These are phyloP conservation scores for Leccinum disarticulatum DNA, from an alignment of 768 basidiomycete genomes.

Conservation along the genomic window DNA sequence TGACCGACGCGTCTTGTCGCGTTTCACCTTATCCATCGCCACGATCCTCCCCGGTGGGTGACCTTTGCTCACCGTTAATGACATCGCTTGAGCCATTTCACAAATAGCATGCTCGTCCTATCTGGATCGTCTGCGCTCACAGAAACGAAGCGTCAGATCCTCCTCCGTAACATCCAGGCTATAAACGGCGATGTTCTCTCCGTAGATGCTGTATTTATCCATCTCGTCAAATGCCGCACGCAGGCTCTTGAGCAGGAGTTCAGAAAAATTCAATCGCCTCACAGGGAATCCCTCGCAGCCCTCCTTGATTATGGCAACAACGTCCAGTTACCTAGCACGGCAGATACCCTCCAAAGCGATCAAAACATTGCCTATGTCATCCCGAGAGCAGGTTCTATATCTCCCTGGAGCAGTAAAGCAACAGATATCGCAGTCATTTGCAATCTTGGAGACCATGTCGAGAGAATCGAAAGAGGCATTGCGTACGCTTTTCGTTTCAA, in stretches of 20 bases:
- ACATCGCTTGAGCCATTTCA: background rate
- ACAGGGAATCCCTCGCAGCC: conserved; percentile 56
- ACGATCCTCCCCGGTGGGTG: conserved; percentile 17
- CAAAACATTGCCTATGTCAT: conserved; percentile 65
- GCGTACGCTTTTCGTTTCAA: conserved; percentile 61
- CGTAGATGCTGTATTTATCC: conserved; percentile 83
- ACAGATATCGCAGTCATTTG: conserved; percentile 93
- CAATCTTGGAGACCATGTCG: conserved; percentile 67
- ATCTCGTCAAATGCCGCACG: conserved; percentile 71
- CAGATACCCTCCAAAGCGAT: conserved; percentile 30
- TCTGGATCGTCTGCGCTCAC: conserved; percentile 78
- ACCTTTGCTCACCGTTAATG: background rate
- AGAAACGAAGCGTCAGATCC: conserved; percentile 61
- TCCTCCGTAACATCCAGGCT: conserved; percentile 61
- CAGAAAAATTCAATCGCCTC: conserved; percentile 39
- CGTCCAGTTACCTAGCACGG: conserved; percentile 48
- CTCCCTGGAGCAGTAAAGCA: conserved; percentile 99
- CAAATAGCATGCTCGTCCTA: conserved; percentile 69
- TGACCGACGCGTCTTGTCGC: background rate
- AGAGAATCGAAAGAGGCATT: conserved; percentile 84
- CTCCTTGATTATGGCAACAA: conserved; percentile 88
- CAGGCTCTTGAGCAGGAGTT: conserved; percentile 48
- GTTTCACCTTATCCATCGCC: background rate
- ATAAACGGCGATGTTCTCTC: conserved; percentile 53
- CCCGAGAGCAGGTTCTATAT: conserved; percentile 88